Conservation (phyloP, 768 basidiomycete species). For the Suillus americanus region DNA sequence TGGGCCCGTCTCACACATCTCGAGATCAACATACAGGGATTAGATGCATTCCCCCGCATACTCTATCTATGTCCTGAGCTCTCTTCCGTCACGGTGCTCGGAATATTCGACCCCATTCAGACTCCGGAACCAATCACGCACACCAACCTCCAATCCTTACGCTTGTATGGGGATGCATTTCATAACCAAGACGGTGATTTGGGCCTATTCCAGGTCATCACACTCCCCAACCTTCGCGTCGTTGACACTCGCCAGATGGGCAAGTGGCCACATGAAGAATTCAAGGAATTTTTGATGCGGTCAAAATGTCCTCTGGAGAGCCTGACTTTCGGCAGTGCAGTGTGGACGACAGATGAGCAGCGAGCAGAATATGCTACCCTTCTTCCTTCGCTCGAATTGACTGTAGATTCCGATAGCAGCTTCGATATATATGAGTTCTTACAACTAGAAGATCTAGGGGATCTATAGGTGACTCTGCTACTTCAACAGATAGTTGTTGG, state of each 20-base stretch:
- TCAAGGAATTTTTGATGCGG: conserved; percentile 19
- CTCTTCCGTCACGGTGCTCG: neutral
- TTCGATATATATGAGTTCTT: too few species aligned
- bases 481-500: neutral
- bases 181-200: accelerated
- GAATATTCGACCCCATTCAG: neutral
- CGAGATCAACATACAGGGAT: conserved; percentile 1
- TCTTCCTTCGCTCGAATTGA: neutral
- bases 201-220: conserved; percentile 13
- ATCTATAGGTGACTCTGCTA: neutral
- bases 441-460: too few species aligned
- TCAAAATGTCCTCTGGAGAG: conserved; percentile 20
- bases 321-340: neutral
- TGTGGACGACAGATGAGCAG: neutral
- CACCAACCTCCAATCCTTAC: neutral
- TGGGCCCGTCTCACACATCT: conserved; percentile 14
- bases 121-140: neutral
- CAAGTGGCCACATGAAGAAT: conserved; percentile 15
- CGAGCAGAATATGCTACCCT: neutral
- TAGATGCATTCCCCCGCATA: conserved; percentile 5
- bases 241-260: conserved; percentile 10
- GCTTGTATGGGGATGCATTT: neutral
- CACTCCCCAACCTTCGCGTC: conserved; percentile 13
- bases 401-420: neutral
- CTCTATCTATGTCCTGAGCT: neutral